Evolutionary conservation across 257 asterid genomes (phyloP), one percentile per base, ranked within the genome.

Genomic region (Penstemon newberryi): DNA sequence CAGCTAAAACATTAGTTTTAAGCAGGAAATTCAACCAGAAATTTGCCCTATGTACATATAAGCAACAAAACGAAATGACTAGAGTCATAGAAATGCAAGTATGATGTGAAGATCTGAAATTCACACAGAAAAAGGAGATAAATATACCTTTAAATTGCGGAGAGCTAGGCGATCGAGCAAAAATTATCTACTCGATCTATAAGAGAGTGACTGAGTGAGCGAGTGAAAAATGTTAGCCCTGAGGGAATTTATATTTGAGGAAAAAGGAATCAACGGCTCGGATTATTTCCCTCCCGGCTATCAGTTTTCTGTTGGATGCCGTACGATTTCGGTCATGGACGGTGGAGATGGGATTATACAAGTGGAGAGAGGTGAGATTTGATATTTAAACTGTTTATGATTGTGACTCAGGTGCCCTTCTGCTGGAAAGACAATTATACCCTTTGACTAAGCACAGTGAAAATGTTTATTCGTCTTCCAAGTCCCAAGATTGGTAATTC

Each of bases 261-360:
- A 49, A 50, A 66, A 66, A 60, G 25, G 53, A 72, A 78, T 78
- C 67, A 10, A 82, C 84, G 89, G 87, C 63, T 60, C 41, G 3
- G 40, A 78, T 74, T 78, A 73, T 55, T 81, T 84, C 93, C 87
- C 89, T 84, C 93, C 81, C 71, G 57, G 61, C 79, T 62, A 41
- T 3, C 4, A 33, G 7, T 15, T 70, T 19, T 7, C 45, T 53
- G 51, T 42, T 70, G 10, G 11, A 1, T 6, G 66, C 79, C 90
- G 81, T 65, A 15, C 19, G 91, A 81, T 84, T 60, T 0, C 8
- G 13, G 15, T 4, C 51, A 67, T 9, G 0, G 52, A 76, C 83
- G 83, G 85, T 44, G 13, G 11, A 1, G 83, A 84, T 80, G 61
- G 59, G 53, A 40, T 59, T 65, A 25, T 63, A 37, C 60, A 57